Percentiles rank a stretch among this genome's conserved stretches.
Conservation (phyloP, 75 land plant genomes). For the Pinus tabuliformis region DNA sequence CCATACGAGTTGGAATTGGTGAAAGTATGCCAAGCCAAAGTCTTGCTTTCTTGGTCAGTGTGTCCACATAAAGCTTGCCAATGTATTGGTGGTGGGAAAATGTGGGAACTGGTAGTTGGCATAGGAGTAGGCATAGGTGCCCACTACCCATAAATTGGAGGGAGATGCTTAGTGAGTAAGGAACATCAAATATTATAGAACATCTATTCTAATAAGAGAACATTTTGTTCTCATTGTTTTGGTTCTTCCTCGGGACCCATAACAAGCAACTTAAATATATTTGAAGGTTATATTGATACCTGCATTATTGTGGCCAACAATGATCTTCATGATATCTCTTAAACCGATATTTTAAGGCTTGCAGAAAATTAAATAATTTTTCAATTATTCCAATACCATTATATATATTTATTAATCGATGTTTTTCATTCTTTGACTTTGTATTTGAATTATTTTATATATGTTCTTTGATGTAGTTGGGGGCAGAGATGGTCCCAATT, state of each 20-base stretch:
- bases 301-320: conserved; percentile 8
- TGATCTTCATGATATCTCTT: neutral
- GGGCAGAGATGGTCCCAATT: no score
- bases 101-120: neutral
- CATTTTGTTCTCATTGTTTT: neutral
- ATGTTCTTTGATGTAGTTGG: no score
- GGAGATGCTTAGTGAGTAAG: neutral
- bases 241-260: neutral
- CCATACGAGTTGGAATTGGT: neutral
- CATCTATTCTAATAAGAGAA: neutral
- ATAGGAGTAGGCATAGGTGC: neutral
- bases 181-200: neutral
- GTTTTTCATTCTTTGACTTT: no score
- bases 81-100: neutral
- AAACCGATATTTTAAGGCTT: neutral
- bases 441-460: no score
- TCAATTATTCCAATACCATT: no score
- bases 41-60: conserved; percentile 8
- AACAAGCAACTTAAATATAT: neutral
- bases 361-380: no score
- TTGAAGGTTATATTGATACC: neutral
- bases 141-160: neutral
- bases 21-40: neutral
- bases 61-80: neutral
- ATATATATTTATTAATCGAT: no score